phyloP scores from a whole-genome alignment of 1,139 yeast genomes.

The Meyerozyma carpophila region DNA sequence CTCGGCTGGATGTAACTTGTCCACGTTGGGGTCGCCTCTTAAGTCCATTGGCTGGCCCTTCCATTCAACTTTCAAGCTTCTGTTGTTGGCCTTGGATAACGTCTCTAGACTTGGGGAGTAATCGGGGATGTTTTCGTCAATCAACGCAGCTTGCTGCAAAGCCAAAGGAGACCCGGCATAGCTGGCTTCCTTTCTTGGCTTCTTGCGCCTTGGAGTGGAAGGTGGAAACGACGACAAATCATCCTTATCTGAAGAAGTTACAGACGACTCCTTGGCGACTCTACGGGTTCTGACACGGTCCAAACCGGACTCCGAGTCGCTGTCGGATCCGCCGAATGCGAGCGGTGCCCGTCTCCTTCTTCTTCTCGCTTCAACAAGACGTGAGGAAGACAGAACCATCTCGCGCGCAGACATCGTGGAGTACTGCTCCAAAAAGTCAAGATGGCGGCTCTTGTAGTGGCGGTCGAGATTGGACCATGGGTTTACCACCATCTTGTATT shows the following conservation, averaged over 20 bases:
- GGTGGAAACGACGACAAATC: slow-evolving; percentile 13
- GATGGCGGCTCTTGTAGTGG: slow-evolving; percentile 42
- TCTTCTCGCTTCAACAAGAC: slow-evolving; percentile 14
- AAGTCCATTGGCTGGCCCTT: slow-evolving; percentile 97
- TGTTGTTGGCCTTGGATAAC: slow-evolving; percentile 59
- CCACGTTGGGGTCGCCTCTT: slow-evolving; percentile 64
- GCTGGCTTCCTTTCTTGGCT: slow-evolving; percentile 23
- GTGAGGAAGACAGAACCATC: slow-evolving; percentile 11
- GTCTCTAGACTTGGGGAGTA: slow-evolving; percentile 66
- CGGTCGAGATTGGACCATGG: slow-evolving; percentile 45
- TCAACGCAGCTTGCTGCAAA: slow-evolving; percentile 38
- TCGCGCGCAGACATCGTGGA: slow-evolving; percentile 13
- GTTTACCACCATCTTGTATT: slow-evolving; percentile 43
- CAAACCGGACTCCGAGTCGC: slow-evolving; percentile 28
- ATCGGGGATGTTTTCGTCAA: slow-evolving; percentile 63
- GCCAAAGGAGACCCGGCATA: slow-evolving; percentile 29
- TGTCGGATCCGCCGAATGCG: slow-evolving; percentile 13
- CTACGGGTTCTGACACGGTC: slow-evolving; percentile 61
- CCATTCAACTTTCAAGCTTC: slow-evolving; percentile 89
- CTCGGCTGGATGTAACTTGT: slow-evolving; percentile 86
- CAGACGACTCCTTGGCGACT: slow-evolving; percentile 34
- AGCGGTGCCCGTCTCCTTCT: slow-evolving; percentile 14
- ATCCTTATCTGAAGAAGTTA: slow-evolving; percentile 10
- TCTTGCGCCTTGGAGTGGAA: slow-evolving; percentile 12
- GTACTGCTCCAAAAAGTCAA: slow-evolving; percentile 49